Conservation (phyloP, 352 stramenopile genomes). For the Globisporangium nagaii region DNA sequence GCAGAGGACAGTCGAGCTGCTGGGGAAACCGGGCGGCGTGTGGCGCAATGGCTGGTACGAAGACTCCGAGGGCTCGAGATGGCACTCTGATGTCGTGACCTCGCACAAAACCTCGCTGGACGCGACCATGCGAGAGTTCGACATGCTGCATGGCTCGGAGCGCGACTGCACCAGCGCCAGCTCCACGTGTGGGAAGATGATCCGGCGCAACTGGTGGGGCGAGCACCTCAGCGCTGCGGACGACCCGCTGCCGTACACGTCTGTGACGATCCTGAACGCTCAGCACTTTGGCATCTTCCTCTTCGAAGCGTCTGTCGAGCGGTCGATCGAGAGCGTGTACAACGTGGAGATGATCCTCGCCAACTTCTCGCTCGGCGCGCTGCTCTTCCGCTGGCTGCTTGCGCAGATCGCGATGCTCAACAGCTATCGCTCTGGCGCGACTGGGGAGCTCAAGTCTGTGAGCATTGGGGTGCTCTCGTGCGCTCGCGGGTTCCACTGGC, state of each 20-base stretch:
- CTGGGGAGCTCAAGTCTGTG: not conserved
- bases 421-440: not conserved
- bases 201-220: slow-evolving; percentile 10
- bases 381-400: slow-evolving; percentile 31
- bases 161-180: not conserved
- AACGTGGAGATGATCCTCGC: slow-evolving; percentile 29
- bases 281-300: slow-evolving; percentile 22
- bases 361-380: slow-evolving; percentile 19
- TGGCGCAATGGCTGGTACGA: slow-evolving; percentile 11
- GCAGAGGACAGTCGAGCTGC: not conserved
- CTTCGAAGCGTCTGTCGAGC: slow-evolving; percentile 6
- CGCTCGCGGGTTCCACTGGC: slow-evolving; percentile 13
- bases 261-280: slow-evolving; percentile 17
- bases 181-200: not conserved
- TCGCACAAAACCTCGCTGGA: not conserved
- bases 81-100: not conserved
- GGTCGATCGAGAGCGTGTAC: slow-evolving; percentile 19
- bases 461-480: slow-evolving; percentile 18
- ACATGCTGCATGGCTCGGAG: not conserved
- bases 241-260: not conserved
- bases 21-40: not conserved
- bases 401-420: slow-evolving; percentile 6
- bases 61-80: not conserved
- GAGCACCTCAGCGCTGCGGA: not conserved
- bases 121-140: not conserved